Evolutionary conservation across 495 filamentous ascomycete genomes (phyloP), one percentile per base, ranked within the genome.

Genomic region (Neurospora sp.): DNA sequence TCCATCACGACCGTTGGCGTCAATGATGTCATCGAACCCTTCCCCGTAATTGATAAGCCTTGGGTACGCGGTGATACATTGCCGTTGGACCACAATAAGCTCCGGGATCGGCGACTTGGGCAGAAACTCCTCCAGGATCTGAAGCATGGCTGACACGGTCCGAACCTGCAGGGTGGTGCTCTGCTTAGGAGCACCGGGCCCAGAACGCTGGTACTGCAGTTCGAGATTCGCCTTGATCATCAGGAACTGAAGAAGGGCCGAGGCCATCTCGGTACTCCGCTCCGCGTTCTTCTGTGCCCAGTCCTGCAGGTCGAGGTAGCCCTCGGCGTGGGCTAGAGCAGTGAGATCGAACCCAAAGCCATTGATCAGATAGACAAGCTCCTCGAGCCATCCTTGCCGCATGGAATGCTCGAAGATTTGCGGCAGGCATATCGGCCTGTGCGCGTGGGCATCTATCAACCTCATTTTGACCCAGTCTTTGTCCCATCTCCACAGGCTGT

Each of bases 31-130:
- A 80, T 97, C 94, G 73, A 90, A 92, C 9, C 91, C 93, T 82
- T 97, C 93, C 2, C 94, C 95, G 77, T 97, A 97, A 77, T 98
- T 98, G 81, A 98, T 97, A 59, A 99, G 85, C 69, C 96, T 87
- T n/a, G 96, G 96, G 76, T 97, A 99, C 0, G 91, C 91, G 48
- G 94, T 93, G 71, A 99, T 93, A 79, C 94, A 98, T 44, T 89
- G 86, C 44, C 96, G 89, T 81, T 98, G 93, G 68, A 97, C 87
- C 11, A 82, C 71, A 46, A 88, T 88, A 38, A 88, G 76, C 70
- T 88, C 85, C 5, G 78, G 82, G 46, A 86, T 76, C 0, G 86
- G 85, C 12, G 78, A 76, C 61, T 82, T 84, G 10, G 85, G 86
- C 39, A 86, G 68, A 27, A 83, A 85, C 76, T 93, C 90, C 76